phyloP scores from a whole-genome alignment of 345 rosid species.

The Raphanus raphanistrum region DNA sequence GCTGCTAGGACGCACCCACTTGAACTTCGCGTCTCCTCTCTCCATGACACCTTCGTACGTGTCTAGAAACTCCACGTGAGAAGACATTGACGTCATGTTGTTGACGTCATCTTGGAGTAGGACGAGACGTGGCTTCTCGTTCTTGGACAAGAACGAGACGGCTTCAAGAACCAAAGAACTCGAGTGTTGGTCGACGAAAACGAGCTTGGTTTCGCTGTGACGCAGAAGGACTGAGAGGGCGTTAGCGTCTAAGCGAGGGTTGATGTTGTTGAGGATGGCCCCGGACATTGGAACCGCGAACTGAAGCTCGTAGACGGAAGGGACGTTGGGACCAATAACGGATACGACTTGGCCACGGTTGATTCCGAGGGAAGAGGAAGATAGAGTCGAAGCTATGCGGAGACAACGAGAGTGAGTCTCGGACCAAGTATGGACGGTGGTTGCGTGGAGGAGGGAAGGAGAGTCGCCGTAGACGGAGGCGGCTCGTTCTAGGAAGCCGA shows the following conservation, averaged over 20 bases:
- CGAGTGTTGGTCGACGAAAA: conserved; percentile 52
- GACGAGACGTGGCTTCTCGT: conserved; percentile 33
- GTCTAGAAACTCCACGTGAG: conserved; percentile 3
- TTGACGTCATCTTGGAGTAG: conserved; percentile 36
- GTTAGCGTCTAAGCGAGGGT: conserved; percentile 58
- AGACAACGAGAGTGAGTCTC: conserved; percentile 73
- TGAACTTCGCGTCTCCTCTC: conserved; percentile 42
- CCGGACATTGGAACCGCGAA: conserved; percentile 76
- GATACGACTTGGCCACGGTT: conserved; percentile 53
- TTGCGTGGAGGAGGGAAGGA: conserved; percentile 56
- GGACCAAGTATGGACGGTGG: conserved; percentile 61
- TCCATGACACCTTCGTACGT: conserved; percentile 50
- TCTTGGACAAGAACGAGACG: conserved; percentile 36
- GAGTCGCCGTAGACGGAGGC: conserved; percentile 74
- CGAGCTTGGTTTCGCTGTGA: conserved; percentile 62
- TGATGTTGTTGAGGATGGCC: conserved; percentile 60
- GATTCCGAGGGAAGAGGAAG: conserved; percentile 49
- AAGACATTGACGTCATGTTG: background rate
- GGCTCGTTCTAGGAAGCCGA: conserved; percentile 56
- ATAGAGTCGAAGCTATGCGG: conserved; percentile 66
- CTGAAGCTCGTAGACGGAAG: conserved; percentile 69
- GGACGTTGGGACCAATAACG: conserved; percentile 57
- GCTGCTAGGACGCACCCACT: conserved; percentile 46
- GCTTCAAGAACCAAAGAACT: conserved; percentile 51
- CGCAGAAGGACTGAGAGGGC: conserved; percentile 48